phyloP scores from a whole-genome alignment of 768 basidiomycete genomes.

The Suillus hirtellus region DNA sequence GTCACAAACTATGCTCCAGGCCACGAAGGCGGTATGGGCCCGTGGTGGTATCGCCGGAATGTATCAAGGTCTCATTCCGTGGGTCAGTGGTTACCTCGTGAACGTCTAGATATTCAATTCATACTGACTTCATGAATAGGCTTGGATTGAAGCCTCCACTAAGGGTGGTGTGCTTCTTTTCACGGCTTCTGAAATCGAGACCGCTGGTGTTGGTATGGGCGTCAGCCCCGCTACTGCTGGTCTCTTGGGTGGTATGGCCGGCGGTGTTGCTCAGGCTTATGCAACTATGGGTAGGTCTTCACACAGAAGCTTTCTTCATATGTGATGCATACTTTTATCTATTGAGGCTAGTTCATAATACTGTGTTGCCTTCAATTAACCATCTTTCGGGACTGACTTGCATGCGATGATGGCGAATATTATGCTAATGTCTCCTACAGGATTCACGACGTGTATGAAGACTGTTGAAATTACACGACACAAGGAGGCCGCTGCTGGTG shows the following conservation, averaged over 20 bases:
- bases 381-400: constrained; percentile 18
- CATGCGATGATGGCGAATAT: neutral
- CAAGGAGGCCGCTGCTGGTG: constrained; percentile 83
- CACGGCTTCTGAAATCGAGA: constrained; percentile 93
- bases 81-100: constrained; percentile 56
- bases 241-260: constrained; percentile 94
- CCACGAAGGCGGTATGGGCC: constrained; percentile 83
- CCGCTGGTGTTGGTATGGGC: constrained; percentile 59
- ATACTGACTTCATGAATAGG: constrained; percentile 45
- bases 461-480: constrained; percentile 96
- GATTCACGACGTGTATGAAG: constrained; percentile 99
- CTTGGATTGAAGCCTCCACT: constrained; percentile 99
- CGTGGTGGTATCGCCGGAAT: constrained; percentile 89
- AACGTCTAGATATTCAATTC: neutral
- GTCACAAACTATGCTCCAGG: constrained; percentile 85
- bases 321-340: constrained; percentile 19
- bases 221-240: constrained; percentile 82
- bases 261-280: constrained; percentile 96
- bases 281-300: constrained; percentile 93
- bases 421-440: constrained; percentile 41
- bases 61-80: constrained; percentile 98
- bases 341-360: constrained; percentile 22
- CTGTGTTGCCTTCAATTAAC: constrained; percentile 18
- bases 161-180: constrained; percentile 97
- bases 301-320: constrained; percentile 6